Conservation (phyloP, 2,329 filamentous ascomycete genomes). For the Hypoxylon sp. region DNA sequence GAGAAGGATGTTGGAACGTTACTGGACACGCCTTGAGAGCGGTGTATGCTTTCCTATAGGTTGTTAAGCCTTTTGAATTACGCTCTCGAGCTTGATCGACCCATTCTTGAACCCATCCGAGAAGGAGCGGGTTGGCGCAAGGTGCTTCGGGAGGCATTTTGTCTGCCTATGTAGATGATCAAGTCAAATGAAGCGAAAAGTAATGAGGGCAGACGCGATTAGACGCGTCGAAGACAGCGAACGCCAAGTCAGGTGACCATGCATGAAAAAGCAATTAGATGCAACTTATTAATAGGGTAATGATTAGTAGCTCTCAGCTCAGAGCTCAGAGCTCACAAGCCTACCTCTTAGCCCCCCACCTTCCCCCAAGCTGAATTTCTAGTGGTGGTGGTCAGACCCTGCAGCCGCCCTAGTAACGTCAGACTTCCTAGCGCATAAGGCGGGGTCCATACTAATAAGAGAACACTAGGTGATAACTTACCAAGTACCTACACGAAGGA, state of each 20-base stretch:
- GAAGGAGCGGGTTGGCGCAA: conserved; percentile 78
- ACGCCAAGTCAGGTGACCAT: conserved; percentile 48
- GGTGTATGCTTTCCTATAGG: conserved; percentile 82
- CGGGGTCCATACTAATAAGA: conserved; percentile 11
- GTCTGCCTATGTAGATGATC: conserved; percentile 5
- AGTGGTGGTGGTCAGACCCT: conserved; percentile 32
- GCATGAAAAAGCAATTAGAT: conserved; percentile 8
- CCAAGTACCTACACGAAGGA: conserved; percentile 26
- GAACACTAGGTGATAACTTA: conserved; percentile 8
- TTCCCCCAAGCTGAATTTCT: conserved; percentile 5
- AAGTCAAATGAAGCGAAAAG: conserved; percentile 14
- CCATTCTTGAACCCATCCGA: conserved; percentile 84
- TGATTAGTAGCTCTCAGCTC: conserved; percentile 22
- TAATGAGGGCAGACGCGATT: conserved; percentile 23
- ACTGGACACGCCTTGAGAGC: conserved; percentile 83
- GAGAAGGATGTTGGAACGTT: conserved; percentile 78
- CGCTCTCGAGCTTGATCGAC: conserved; percentile 77
- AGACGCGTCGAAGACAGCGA: conserved; percentile 29
- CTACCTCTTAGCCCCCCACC: conserved; percentile 31
- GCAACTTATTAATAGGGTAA: conserved; percentile 24
- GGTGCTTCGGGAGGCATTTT: conserved; percentile 53
- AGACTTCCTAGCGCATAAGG: conserved; percentile 33
- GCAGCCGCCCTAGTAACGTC: conserved; percentile 39
- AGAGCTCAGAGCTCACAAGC: conserved; percentile 31
- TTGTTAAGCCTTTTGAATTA: conserved; percentile 78